Conservation (phyloP, 805 yeast species). For the Wickerhamiella alocasiicola region DNA sequence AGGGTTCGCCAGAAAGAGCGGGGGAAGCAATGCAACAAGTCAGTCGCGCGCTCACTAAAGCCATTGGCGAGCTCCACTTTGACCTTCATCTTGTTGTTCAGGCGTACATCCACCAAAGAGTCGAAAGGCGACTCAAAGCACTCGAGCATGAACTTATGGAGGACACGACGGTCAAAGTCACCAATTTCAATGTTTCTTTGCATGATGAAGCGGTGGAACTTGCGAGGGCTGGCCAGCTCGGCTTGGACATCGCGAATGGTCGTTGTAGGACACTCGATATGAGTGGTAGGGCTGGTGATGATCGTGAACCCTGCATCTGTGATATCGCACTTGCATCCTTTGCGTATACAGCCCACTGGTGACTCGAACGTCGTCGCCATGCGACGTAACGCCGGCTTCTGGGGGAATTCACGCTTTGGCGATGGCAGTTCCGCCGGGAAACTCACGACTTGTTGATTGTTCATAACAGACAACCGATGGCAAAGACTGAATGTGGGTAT, state of each 20-base stretch:
- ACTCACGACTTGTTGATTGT: no score
- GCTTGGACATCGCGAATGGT: neutral
- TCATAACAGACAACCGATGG: no score
- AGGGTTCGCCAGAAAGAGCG: neutral
- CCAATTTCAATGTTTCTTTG: constrained; percentile 9
- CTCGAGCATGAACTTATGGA: constrained; percentile 15
- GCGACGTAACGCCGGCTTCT: neutral
- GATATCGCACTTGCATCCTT: constrained; percentile 5
- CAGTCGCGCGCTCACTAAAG: neutral
- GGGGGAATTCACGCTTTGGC: no score
- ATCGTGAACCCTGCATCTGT: constrained; percentile 5
- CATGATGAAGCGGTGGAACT: constrained; percentile 15
- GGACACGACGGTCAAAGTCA: constrained; percentile 12
- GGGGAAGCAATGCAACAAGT: neutral
- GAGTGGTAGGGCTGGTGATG: constrained; percentile 3
- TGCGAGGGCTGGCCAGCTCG: constrained; percentile 10
- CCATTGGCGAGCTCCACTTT: constrained; percentile 7
- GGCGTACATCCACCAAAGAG: constrained; percentile 5
- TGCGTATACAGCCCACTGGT: constrained; percentile 3
- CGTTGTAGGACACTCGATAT: constrained; percentile 5
- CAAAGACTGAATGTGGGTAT: no score
- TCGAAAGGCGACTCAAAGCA: constrained; percentile 20
- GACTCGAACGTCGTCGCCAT: constrained; percentile 5
- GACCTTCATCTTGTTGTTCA: constrained; percentile 6
- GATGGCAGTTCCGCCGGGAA: no score